Conservation (phyloP, 352 stramenopile genomes). For the Globisporangium solare region DNA sequence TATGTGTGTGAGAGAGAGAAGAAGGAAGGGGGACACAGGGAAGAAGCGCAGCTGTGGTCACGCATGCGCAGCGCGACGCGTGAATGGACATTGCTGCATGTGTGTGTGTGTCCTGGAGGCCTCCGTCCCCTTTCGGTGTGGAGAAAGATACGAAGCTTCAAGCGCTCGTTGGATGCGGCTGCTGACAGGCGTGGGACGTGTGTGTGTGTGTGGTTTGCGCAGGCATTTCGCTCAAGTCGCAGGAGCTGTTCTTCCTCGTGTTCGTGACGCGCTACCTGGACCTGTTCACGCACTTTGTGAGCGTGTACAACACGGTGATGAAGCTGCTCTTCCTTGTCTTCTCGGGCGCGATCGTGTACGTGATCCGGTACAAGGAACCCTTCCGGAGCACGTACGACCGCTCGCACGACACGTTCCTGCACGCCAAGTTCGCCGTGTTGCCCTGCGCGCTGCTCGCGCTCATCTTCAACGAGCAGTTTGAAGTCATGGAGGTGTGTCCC, state of each 20-base stretch:
- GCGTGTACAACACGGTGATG: constrained; percentile 99
- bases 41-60: too few species aligned
- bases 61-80: too few species aligned
- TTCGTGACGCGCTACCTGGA: constrained; percentile 99
- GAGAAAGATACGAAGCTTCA: too few species aligned
- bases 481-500: constrained; percentile 70
- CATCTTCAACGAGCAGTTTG: constrained; percentile 92
- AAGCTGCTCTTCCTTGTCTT: constrained; percentile 98
- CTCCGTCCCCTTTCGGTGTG: too few species aligned
- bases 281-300: constrained; percentile 94
- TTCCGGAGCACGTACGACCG: constrained; percentile 98
- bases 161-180: neutral
- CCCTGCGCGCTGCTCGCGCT: constrained; percentile 95
- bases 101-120: neutral
- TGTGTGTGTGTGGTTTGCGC: neutral
- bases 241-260: constrained; percentile 99
- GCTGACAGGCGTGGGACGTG: neutral
- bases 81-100: neutral
- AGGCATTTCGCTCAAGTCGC: constrained; percentile 98
- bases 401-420: constrained; percentile 98
- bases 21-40: too few species aligned
- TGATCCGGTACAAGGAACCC: constrained; percentile 95
- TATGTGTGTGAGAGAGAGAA: neutral
- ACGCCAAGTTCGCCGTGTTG: constrained; percentile 96
- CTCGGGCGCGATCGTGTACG: constrained; percentile 97